Evolutionary conservation across 352 stramenopile species (phyloP).

Genomic region (Phytophthora aleatoria): DNA sequence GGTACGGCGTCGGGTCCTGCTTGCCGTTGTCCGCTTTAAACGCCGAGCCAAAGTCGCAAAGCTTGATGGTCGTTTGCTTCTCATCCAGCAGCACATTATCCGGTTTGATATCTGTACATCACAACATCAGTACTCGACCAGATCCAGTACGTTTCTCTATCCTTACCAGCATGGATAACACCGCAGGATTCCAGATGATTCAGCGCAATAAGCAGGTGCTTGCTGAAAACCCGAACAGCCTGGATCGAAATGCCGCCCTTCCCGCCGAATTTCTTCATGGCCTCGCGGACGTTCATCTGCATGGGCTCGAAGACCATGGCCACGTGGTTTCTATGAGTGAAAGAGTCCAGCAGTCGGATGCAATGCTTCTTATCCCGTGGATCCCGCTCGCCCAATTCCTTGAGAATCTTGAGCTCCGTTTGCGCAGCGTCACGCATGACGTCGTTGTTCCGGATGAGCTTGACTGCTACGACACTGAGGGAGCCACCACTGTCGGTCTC

Average conservation of each 20-base stretch:
- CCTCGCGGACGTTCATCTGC: slow-evolving; percentile 96
- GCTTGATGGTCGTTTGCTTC: slow-evolving; percentile 94
- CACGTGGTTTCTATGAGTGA: slow-evolving; percentile 95
- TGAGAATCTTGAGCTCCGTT: slow-evolving; percentile 84
- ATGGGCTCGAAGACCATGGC: slow-evolving; percentile 98
- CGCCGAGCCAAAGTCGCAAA: slow-evolving; percentile 98
- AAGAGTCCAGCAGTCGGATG: slow-evolving; percentile 82
- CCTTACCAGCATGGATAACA: slow-evolving; percentile 93
- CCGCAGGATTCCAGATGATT: slow-evolving; percentile 72
- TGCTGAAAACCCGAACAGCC: slow-evolving; percentile 85
- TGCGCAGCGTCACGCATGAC: slow-evolving; percentile 97
- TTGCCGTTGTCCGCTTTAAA: slow-evolving; percentile 92
- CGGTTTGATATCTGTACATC: slow-evolving; percentile 94
- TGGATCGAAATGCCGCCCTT: slow-evolving; percentile 85
- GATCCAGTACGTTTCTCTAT: not conserved
- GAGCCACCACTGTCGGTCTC: slow-evolving; percentile 9
- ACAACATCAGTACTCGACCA: slow-evolving; percentile 10
- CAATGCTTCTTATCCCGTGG: slow-evolving; percentile 84
- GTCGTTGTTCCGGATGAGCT: slow-evolving; percentile 97
- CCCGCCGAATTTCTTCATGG: slow-evolving; percentile 90
- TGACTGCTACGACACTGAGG: slow-evolving; percentile 72
- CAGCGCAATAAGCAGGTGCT: slow-evolving; percentile 79
- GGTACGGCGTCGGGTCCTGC: slow-evolving; percentile 96
- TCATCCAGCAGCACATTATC: slow-evolving; percentile 98
- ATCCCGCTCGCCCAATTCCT: slow-evolving; percentile 72